Conservation (phyloP, 2,329 filamentous ascomycete genomes). For the Cadophora malorum region DNA sequence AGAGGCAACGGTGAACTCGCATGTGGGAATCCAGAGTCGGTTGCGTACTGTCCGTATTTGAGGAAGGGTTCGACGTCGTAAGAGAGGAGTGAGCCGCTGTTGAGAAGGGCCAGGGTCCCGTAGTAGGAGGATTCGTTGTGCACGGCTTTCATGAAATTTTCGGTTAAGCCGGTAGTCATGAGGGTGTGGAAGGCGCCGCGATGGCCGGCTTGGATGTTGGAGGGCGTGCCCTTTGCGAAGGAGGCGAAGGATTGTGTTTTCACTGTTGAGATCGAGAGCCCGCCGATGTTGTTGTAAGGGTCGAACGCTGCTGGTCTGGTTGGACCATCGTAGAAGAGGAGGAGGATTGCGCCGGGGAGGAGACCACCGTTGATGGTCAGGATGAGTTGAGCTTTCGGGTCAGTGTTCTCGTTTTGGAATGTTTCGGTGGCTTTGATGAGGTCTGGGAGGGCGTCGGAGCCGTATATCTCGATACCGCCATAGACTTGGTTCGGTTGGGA, state of each 20-base stretch:
- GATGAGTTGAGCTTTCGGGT: slow-evolving; percentile 44
- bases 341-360: slow-evolving; percentile 21
- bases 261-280: not conserved
- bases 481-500: slow-evolving; percentile 39
- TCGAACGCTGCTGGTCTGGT: not conserved
- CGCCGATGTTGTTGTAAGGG: not conserved
- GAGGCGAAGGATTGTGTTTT: slow-evolving; percentile 3
- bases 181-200: slow-evolving; percentile 43
- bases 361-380: slow-evolving; percentile 38
- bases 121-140: slow-evolving; percentile 32
- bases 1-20: slow-evolving; percentile 39
- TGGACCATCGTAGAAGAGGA: slow-evolving; percentile 8
- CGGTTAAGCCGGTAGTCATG: slow-evolving; percentile 40
- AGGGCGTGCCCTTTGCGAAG: slow-evolving; percentile 35
- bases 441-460: slow-evolving; percentile 27
- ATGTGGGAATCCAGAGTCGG: slow-evolving; percentile 45
- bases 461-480: slow-evolving; percentile 43
- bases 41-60: slow-evolving; percentile 42
- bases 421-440: slow-evolving; percentile 41
- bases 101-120: slow-evolving; percentile 29
- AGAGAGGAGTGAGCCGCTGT: slow-evolving; percentile 36
- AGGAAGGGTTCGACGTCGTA: slow-evolving; percentile 45
- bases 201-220: slow-evolving; percentile 30
- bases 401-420: slow-evolving; percentile 39
- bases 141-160: slow-evolving; percentile 37